Evolutionary conservation across 345 rosid species (phyloP), one percentile per base, ranked within the genome.

Genomic region (Eucalyptus sideroxylon): DNA sequence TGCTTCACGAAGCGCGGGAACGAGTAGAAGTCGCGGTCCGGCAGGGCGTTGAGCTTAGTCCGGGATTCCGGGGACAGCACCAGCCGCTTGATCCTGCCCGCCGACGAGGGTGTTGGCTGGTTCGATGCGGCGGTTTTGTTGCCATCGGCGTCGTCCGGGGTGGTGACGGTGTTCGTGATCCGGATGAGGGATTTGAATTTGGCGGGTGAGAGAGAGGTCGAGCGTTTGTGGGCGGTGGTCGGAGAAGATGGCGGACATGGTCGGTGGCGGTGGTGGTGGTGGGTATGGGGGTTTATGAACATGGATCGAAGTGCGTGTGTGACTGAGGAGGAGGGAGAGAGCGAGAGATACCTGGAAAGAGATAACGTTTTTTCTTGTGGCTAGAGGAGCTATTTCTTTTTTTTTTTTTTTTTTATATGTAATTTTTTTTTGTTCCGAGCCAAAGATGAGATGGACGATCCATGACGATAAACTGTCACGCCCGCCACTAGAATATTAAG

Each of bases 1-100:
- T 97, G 99, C 90, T 96, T 97, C 88, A 98, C 98, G 86, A 97
- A 94, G 27, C 98, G 93, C n/a, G 98, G 97, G 88, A 90, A 93
- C 44, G 94, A 93, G 90, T 97, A 98, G 94, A 95, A 98, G 16
- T 95, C 96, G 16, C 94, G 92, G 90, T 97, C 99, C 0, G 96
- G 92, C 56, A 92, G 90, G 17, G 51, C 55, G 87, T 95, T 93
- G 7, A 95, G 96, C 90, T 97, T 97, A 88, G 94, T 92, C 72
- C 99, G 93, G 49, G 94, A 96, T 92, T 96, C 95, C 16, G 91
- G 92, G 90, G 93, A 90, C 44, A 98, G 95, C 47, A 95, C 99
- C 62, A 93, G 92, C 82, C 98, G 93, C 89, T 89, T 96, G 94
- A 97, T 92, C 87, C 89, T 96, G 88, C 98, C 97, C 23, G 95